Percentiles rank a stretch among this genome's conserved stretches.
phyloP scores from a whole-genome alignment of 306 rosid species.

The Styphnolobium japonicum region DNA sequence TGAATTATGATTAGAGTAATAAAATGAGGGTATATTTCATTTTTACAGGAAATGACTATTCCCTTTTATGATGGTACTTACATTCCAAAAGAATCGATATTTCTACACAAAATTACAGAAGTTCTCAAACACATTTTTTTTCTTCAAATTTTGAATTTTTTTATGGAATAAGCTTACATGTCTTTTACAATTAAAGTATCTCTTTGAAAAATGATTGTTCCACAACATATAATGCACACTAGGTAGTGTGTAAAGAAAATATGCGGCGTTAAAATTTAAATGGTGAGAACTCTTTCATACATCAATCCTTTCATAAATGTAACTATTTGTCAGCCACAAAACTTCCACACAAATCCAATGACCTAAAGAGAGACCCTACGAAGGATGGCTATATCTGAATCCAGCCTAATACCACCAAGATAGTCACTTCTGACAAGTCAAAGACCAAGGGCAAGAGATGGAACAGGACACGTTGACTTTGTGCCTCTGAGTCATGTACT shows the following conservation, averaged over 20 bases:
- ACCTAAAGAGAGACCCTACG: slow-evolving; percentile 40
- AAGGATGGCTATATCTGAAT: slow-evolving; percentile 31
- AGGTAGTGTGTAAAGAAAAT: background rate
- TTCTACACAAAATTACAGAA: too few species aligned
- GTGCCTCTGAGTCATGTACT: slow-evolving; percentile 22
- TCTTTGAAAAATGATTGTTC: background rate
- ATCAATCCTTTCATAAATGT: background rate
- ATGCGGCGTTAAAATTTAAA: background rate
- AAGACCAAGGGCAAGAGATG: slow-evolving; percentile 32
- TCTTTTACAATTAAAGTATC: background rate
- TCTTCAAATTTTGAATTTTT: background rate
- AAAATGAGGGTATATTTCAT: too few species aligned
- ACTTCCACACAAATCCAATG: background rate
- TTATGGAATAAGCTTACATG: background rate
- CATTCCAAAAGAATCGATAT: too few species aligned
- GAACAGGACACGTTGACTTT: slow-evolving; percentile 57
- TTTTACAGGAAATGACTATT: too few species aligned
- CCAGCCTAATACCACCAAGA: slow-evolving; percentile 44
- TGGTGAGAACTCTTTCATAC: background rate
- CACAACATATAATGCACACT: background rate
- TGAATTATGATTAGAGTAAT: too few species aligned
- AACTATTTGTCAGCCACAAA: background rate
- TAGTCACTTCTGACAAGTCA: slow-evolving; percentile 59
- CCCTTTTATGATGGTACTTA: too few species aligned
- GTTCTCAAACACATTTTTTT: too few species aligned